Percentiles rank a stretch among this genome's conserved stretches.
Evolutionary conservation across 345 rosid genomes (phyloP).

Genomic region (Moringa oleifera): DNA sequence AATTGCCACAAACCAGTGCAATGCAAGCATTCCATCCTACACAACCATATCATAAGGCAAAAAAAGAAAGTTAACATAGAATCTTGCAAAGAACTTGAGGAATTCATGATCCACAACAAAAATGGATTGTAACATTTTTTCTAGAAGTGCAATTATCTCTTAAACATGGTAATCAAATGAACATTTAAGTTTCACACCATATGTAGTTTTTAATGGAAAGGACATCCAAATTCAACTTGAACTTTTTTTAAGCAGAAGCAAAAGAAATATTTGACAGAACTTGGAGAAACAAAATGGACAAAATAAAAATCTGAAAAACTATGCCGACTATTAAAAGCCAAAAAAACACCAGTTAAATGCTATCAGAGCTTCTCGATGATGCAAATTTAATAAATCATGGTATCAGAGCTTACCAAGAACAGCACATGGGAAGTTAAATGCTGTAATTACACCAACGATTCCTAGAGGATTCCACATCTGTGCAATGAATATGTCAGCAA

Average conservation of each 20-base stretch:
- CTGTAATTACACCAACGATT: conserved; percentile 94
- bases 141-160: no score
- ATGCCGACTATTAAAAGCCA: no score
- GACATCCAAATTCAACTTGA: no score
- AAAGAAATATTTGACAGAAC: background rate
- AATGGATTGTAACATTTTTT: no score
- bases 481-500: conserved; percentile 11
- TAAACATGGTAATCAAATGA: no score
- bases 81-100: no score
- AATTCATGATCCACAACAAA: no score
- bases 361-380: background rate
- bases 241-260: no score
- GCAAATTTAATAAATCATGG: conserved; percentile 8
- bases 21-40: conserved; percentile 98
- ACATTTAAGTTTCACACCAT: no score
- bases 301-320: background rate
- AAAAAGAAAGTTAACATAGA: conserved; percentile 7
- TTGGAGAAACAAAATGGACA: background rate
- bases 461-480: conserved; percentile 99
- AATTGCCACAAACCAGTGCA: conserved; percentile 94
- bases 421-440: conserved; percentile 95
- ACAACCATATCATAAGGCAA: conserved; percentile 6
- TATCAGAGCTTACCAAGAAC: conserved; percentile 75
- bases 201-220: no score
- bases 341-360: background rate